Conservation (phyloP, 257 asterid genomes). For the Datura wrightii region DNA sequence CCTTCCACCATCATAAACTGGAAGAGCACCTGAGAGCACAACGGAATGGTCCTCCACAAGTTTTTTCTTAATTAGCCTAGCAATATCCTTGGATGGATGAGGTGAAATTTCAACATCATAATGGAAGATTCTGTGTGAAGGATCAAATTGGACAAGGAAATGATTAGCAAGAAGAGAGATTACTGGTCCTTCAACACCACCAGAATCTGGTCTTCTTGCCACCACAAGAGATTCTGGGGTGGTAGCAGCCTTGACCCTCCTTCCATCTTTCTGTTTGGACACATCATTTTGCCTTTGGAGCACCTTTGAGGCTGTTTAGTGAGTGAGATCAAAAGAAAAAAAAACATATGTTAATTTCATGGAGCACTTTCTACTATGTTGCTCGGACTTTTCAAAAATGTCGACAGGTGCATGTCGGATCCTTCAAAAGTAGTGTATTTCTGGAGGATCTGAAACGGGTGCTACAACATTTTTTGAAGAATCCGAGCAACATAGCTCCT, state of each 20-base stretch:
- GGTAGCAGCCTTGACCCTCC: conserved; percentile 40
- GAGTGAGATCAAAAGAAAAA: conserved; percentile 17
- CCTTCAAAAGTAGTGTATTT: not conserved
- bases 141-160: conserved; percentile 75
- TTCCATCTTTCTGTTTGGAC: conserved; percentile 43
- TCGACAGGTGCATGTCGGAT: no score
- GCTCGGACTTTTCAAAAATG: not conserved
- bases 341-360: not conserved
- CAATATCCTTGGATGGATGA: conserved; percentile 76
- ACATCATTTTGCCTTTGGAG: conserved; percentile 38
- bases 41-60: conserved; percentile 65
- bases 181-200: conserved; percentile 83
- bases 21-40: conserved; percentile 60
- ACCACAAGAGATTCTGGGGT: conserved; percentile 49
- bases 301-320: conserved; percentile 37
- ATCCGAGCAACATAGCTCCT: not conserved
- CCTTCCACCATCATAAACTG: conserved; percentile 84
- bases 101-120: conserved; percentile 90
- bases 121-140: conserved; percentile 71
- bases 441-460: not conserved
- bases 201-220: conserved; percentile 91
- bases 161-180: conserved; percentile 85
- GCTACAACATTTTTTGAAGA: not conserved
- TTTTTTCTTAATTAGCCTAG: conserved; percentile 70
- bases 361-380: not conserved